Percentiles rank a stretch among this genome's conserved stretches.
Evolutionary conservation across 352 stramenopile species (phyloP).

Genomic region (Peronosclerospora sorghi): DNA sequence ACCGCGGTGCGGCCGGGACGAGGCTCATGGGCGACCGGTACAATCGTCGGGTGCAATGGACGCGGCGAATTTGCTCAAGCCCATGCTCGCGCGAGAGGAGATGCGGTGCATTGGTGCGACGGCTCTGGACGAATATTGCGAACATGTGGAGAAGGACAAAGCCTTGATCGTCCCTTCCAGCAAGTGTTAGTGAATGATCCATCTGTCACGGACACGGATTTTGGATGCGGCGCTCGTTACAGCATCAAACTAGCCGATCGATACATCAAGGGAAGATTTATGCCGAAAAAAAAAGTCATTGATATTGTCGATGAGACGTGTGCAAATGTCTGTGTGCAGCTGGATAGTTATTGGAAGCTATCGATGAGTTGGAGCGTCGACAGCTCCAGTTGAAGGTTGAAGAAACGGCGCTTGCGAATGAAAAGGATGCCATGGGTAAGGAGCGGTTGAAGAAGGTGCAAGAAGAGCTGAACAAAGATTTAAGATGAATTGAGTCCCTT

Average conservation of each 20-base stretch:
- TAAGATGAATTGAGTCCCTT: conserved; percentile 87
- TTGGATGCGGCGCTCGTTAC: conserved; percentile 88
- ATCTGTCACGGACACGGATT: conserved; percentile 91
- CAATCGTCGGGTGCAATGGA: conserved; percentile 91
- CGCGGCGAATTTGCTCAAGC: conserved; percentile 97
- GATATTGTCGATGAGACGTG: conserved; percentile 93
- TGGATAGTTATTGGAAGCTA: conserved; percentile 91
- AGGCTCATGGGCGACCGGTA: conserved; percentile 89
- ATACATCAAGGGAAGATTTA: conserved; percentile 88
- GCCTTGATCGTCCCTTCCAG: conserved; percentile 96
- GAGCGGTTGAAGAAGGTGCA: conserved; percentile 86
- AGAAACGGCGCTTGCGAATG: conserved; percentile 84
- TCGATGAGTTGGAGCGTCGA: conserved; percentile 91
- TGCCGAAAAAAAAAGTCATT: conserved; percentile 93
- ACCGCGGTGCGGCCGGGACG: no score
- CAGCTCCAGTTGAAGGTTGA: conserved; percentile 95
- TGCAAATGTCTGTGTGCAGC: conserved; percentile 84
- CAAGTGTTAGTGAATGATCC: conserved; percentile 92
- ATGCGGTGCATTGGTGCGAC: conserved; percentile 96
- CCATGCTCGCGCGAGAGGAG: conserved; percentile 93
- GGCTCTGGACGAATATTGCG: conserved; percentile 95
- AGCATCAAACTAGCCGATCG: conserved; percentile 90
- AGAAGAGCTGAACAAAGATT: conserved; percentile 85
- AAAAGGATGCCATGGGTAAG: conserved; percentile 91
- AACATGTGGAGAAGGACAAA: conserved; percentile 98